Base-by-base conservation (phyloP, 2,329 filamentous ascomycete species). In the Sarocladium brachiariae region DNA sequence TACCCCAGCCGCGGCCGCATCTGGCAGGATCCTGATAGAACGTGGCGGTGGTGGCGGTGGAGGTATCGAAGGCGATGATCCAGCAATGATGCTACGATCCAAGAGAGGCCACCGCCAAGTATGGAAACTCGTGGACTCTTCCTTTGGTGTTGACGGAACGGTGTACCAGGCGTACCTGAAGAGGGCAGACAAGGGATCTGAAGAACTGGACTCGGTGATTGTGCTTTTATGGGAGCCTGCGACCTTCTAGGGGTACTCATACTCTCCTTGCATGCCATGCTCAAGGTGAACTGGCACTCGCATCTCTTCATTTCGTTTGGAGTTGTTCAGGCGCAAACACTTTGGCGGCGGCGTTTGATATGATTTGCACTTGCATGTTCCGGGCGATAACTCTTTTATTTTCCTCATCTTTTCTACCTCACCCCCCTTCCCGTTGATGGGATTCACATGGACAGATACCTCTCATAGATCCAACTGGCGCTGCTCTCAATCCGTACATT, bases 81-180 rank as follows among this genome's bases (percentile, higher is more conserved):
- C 19, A 18, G 30, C 37, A 19, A 47, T 45, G 47, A 46, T 23
- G 13, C 27, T 47, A 10, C 35, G 30, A 50, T 37, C 45, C 13
- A 49, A 31, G 27, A 41, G 37, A 37, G 57, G 37, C 30, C 37
- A 7, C 50, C 52, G 33, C 52, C 39, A 65, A 23, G 66, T 68
- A 3, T 76, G 71, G 71, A 55, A 53, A 27, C 56, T 76, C 50
- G 51, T 73, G 37, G 71, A 76, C 55, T 64, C 70, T 10, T 60
- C 59, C 3, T 55, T 61, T 1, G 63, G 61, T 2, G 55, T 61
- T 2, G 56, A 64, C 16, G 70, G 71, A 8, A 62, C 65, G 37
- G 68, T 75, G 2, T 71, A 71, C 71, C 73, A 76, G 62, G 71
- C 70, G 0, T 76, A 76, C 38, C 58, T 73, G 16, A 72, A 70